Evolutionary conservation across 345 rosid genomes (phyloP).

Genomic region (Sisymbrium irio): DNA sequence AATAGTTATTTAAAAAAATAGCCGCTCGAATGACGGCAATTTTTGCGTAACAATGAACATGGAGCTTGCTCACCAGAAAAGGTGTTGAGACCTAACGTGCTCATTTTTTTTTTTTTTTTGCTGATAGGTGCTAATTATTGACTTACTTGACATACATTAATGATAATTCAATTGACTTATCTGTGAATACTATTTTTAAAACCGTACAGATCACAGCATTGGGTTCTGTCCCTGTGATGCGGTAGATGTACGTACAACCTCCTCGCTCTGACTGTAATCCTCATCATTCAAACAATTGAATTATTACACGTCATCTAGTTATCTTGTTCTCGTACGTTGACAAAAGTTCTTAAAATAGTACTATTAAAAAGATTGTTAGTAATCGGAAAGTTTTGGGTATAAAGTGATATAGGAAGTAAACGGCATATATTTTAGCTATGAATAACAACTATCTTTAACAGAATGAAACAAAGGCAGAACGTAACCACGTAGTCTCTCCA

Average conservation of each 20-base stretch:
- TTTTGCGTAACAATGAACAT: slow-evolving; percentile 18
- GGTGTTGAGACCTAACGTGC: slow-evolving; percentile 24
- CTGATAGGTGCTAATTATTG: slow-evolving; percentile 18
- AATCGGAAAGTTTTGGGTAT: neutral
- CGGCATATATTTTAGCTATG: neutral
- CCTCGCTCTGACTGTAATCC: slow-evolving; percentile 16
- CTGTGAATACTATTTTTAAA: neutral
- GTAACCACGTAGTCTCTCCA: neutral
- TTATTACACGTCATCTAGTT: neutral
- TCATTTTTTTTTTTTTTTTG: neutral
- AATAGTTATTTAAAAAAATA: neutral
- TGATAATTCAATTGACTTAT: slow-evolving; percentile 26
- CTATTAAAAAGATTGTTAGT: neutral
- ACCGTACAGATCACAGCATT: slow-evolving; percentile 25
- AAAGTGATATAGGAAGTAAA: neutral
- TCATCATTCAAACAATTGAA: slow-evolving; percentile 12
- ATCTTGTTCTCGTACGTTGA: neutral
- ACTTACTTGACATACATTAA: slow-evolving; percentile 1
- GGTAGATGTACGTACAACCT: slow-evolving; percentile 19
- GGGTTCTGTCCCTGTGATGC: slow-evolving; percentile 19
- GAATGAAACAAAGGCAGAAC: neutral
- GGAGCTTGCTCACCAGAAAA: slow-evolving; percentile 6
- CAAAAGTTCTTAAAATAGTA: neutral
- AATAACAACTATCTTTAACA: neutral
- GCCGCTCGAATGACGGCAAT: neutral